Percentiles rank a stretch among this genome's conserved stretches.
Conservation (phyloP, 495 filamentous ascomycete genomes). For the Hypoxylon fragiforme region DNA sequence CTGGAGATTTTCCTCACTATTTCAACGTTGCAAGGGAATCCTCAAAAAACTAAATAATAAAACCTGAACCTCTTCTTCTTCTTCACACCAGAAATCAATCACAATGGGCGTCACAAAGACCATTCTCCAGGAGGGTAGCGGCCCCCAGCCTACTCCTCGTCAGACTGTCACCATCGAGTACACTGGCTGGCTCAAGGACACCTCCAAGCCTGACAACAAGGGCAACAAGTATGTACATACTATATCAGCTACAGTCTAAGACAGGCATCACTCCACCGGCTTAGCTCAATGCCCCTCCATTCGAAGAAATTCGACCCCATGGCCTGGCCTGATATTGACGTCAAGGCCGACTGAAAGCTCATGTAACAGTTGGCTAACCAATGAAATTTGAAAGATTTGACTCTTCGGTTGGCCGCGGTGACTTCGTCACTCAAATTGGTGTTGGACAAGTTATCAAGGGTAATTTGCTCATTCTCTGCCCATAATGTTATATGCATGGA, state of each 20-base stretch:
- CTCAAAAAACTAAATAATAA: too few species aligned
- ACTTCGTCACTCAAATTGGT: conserved; percentile 71
- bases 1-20: conserved; percentile 16
- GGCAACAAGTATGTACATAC: conserved; percentile 47
- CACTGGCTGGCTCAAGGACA: conserved; percentile 78
- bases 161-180: conserved; percentile 80
- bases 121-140: conserved; percentile 45
- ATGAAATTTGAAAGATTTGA: conserved; percentile 67
- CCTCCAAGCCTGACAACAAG: conserved; percentile 52
- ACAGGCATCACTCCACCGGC: too few species aligned
- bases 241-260: too few species aligned
- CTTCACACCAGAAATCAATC: conserved; percentile 3
- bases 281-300: too few species aligned
- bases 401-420: conserved; percentile 66
- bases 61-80: neutral
- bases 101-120: conserved; percentile 58
- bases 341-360: conserved; percentile 8
- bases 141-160: conserved; percentile 59
- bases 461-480: conserved; percentile 39
- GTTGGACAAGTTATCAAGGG: conserved; percentile 78
- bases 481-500: neutral
- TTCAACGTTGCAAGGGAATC: conserved; percentile 3
- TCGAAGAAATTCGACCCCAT: conserved; percentile 1
- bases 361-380: conserved; percentile 13
- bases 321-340: conserved; percentile 23